Evolutionary conservation across 306 rosid species (phyloP).

Genomic region (Parietaria judaica): DNA sequence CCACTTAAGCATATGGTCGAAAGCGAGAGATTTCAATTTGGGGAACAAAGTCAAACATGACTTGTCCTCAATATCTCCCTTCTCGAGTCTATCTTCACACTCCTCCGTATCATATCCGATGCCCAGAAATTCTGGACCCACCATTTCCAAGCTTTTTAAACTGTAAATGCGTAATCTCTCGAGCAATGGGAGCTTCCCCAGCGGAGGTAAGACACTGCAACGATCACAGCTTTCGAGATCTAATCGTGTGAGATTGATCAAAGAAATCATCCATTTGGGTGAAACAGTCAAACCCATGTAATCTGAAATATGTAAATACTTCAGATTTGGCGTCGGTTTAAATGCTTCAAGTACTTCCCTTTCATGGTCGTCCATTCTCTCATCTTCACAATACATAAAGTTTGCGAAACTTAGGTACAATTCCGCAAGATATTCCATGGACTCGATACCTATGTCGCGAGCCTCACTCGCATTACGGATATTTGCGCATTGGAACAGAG

Average conservation of each 20-base stretch:
- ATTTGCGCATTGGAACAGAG: background rate
- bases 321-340: slow-evolving; percentile 11
- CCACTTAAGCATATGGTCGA: background rate
- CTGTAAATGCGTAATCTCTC: background rate
- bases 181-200: slow-evolving; percentile 8
- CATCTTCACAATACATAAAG: background rate
- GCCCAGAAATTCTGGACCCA: slow-evolving; percentile 12
- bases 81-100: background rate
- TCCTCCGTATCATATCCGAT: background rate
- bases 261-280: slow-evolving; percentile 8
- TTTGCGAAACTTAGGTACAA: background rate
- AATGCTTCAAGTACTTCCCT: slow-evolving; percentile 5
- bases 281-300: background rate
- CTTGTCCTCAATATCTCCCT: background rate
- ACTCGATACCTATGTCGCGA: background rate
- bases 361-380: background rate
- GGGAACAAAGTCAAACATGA: slow-evolving; percentile 4
- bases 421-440: background rate
- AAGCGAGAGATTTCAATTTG: background rate
- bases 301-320: background rate
- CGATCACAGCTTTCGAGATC: background rate
- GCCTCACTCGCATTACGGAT: background rate
- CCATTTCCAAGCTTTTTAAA: background rate
- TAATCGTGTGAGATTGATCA: background rate
- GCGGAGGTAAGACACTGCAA: slow-evolving; percentile 4